Evolutionary conservation across 2,329 filamentous ascomycete genomes (phyloP).

Genomic region (Leptographium flavum): DNA sequence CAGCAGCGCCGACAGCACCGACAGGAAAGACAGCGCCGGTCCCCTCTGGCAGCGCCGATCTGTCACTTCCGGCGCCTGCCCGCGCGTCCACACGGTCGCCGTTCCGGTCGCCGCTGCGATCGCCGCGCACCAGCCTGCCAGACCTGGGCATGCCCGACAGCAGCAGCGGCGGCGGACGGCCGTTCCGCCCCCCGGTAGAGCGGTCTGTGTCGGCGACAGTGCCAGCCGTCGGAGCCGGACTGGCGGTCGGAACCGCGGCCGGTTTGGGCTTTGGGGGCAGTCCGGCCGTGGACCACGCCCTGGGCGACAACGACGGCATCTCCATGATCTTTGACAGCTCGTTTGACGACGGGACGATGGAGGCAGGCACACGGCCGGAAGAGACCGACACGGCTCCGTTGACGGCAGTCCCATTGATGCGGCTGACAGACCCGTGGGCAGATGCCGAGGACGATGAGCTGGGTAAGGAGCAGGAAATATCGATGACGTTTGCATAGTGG

Average conservation of each 20-base stretch:
- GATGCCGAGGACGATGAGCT: constrained; percentile 52
- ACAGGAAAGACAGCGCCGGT: too few relatives aligned
- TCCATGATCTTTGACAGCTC: constrained; percentile 61
- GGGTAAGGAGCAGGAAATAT: constrained; percentile 59
- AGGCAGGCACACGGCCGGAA: constrained; percentile 13
- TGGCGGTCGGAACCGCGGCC: constrained; percentile 15
- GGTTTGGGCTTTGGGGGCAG: background rate
- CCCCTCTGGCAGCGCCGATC: constrained; percentile 15
- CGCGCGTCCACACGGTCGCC: constrained; percentile 12
- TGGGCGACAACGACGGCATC: constrained; percentile 33
- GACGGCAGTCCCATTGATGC: constrained; percentile 35
- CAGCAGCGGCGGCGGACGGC: constrained; percentile 1
- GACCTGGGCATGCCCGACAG: background rate
- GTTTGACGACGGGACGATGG: constrained; percentile 26
- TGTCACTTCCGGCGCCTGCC: constrained; percentile 16
- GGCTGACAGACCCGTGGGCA: constrained; percentile 52
- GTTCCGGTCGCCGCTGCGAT: constrained; percentile 13
- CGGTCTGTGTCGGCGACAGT: constrained; percentile 1
- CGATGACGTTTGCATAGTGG: constrained; percentile 62
- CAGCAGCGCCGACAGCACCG: constrained; percentile 11
- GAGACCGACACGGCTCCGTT: too few relatives aligned
- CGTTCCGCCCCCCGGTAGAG: constrained; percentile 6
- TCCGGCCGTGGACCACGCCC: constrained; percentile 8
- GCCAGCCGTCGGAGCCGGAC: constrained; percentile 16
- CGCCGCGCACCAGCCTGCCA: constrained; percentile 15